Evolutionary conservation across 192 early-diverging fungal genomes (phyloP).

Genomic region (Coemansia sp.): DNA sequence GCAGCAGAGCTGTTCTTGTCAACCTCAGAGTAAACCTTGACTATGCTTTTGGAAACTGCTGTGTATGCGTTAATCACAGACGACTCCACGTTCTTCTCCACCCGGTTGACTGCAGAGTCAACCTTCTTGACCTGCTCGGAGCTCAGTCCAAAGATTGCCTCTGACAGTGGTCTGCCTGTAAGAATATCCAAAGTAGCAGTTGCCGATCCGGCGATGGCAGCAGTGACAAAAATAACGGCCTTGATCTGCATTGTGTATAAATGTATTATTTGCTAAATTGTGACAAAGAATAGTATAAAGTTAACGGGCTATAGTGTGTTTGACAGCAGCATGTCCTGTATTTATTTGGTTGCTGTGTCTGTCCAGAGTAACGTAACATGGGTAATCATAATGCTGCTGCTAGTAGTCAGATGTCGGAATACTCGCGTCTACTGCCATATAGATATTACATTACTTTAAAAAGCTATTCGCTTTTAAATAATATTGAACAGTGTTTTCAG

Average conservation of each 20-base stretch:
- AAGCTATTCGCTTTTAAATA: neutral
- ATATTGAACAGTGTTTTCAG: neutral
- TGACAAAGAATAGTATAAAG: neutral
- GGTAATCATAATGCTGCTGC: neutral
- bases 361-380: too few relatives aligned
- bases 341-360: neutral
- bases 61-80: slow-evolving; percentile 23
- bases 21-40: slow-evolving; percentile 32
- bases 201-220: slow-evolving; percentile 29
- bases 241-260: slow-evolving; percentile 30
- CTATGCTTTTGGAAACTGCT: slow-evolving; percentile 20
- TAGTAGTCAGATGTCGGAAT: neutral
- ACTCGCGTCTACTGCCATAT: neutral
- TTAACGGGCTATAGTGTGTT: neutral
- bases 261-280: neutral
- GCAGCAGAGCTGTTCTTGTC: slow-evolving; percentile 46
- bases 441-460: neutral
- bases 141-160: slow-evolving; percentile 51
- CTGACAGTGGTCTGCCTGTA: slow-evolving; percentile 47
- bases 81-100: slow-evolving; percentile 21
- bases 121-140: slow-evolving; percentile 52
- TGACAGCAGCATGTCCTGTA: neutral
- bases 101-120: slow-evolving; percentile 35
- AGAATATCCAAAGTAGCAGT: slow-evolving; percentile 46
- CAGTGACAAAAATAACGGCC: slow-evolving; percentile 26